phyloP scores from a whole-genome alignment of 768 basidiomycete genomes.

The Amanita muscaria region DNA sequence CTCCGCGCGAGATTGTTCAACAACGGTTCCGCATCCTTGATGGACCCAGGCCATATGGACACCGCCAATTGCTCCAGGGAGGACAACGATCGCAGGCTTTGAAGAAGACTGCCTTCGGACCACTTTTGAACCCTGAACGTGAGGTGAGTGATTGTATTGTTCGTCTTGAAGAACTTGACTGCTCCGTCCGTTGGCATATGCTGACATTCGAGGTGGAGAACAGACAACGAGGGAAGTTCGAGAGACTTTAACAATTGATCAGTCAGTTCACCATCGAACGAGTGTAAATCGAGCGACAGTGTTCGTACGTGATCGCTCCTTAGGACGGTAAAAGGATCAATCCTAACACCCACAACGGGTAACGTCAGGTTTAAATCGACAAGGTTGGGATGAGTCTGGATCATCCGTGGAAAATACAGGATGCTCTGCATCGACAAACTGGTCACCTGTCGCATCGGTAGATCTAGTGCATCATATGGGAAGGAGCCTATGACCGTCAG shows the following conservation, averaged over 20 bases:
- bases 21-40: constrained; percentile 1
- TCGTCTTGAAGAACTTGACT: constrained; percentile 3
- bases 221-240: constrained; percentile 2
- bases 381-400: constrained; percentile 1
- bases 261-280: background rate
- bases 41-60: constrained; percentile 2
- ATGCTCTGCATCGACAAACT: constrained; percentile 3
- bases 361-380: constrained; percentile 2
- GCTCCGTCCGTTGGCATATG: background rate
- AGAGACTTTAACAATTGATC: constrained; percentile 1
- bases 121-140: constrained; percentile 5
- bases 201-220: constrained; percentile 3
- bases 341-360: background rate
- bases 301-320: constrained; percentile 3
- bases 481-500: background rate
- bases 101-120: constrained; percentile 4
- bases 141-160: constrained; percentile 6
- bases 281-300: constrained; percentile 3
- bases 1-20: constrained; percentile 5
- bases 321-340: background rate
- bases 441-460: constrained; percentile 2
- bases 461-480: constrained; percentile 1
- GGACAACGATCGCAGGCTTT: constrained; percentile 1
- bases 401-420: constrained; percentile 1
- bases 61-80: constrained; percentile 1